Percentiles rank a stretch among this genome's conserved stretches.
These are phyloP conservation scores for Combretum micranthum DNA, from an alignment of 345 rosid genomes.

Conservation along the genomic window DNA sequence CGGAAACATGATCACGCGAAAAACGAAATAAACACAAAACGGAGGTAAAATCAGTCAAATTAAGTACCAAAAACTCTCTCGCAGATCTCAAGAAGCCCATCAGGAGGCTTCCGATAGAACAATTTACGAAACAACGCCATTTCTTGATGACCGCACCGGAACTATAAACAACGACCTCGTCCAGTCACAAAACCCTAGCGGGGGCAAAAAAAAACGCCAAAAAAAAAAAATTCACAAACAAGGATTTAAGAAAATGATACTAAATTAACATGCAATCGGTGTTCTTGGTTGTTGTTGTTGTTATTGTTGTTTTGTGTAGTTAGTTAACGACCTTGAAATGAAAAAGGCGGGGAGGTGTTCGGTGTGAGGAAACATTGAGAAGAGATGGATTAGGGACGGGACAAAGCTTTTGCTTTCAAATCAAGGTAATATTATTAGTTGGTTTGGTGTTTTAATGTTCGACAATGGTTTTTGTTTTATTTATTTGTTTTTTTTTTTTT, in stretches of 20 bases:
- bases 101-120: constrained; percentile 83
- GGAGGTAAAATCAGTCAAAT: neutral
- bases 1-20: neutral
- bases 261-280: no score
- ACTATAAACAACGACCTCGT: neutral
- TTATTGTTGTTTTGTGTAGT: no score
- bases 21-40: neutral
- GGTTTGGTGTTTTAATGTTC: no score
- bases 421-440: no score
- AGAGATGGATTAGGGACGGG: no score
- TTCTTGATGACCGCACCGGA: neutral
- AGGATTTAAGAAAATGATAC: no score
- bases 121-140: constrained; percentile 88
- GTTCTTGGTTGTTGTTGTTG: no score
- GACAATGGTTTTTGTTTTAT: neutral
- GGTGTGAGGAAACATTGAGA: no score
- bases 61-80: constrained; percentile 73
- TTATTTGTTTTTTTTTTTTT: neutral
- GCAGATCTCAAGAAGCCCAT: constrained; percentile 87
- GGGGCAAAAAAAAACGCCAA: neutral
- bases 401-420: no score
- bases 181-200: constrained; percentile 9
- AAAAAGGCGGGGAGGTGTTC: no score
- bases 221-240: neutral
- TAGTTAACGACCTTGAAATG: no score